phyloP scores from a whole-genome alignment of 805 yeast genomes.

The Barnettozyma botsteinii region DNA sequence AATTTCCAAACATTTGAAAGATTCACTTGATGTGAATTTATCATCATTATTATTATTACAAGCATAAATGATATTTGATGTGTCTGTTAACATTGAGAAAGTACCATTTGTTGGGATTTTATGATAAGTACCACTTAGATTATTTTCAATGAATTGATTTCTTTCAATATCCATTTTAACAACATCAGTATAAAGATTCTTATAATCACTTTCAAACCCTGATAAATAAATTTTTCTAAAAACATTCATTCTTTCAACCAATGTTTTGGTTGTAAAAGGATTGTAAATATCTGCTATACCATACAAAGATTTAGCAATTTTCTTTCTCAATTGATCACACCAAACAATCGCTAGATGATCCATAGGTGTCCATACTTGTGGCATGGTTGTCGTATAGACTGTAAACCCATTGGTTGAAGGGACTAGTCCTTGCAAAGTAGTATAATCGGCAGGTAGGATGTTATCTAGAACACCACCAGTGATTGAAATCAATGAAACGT shows the following conservation, averaged over 20 bases:
- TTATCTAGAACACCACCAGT: constrained; percentile 84
- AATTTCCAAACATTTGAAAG: constrained; percentile 3
- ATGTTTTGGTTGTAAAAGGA: constrained; percentile 44
- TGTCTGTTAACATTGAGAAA: constrained; percentile 2
- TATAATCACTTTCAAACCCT: constrained; percentile 47
- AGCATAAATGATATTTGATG: constrained; percentile 21
- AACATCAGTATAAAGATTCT: constrained; percentile 21
- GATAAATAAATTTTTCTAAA: constrained; percentile 43
- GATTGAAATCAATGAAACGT: constrained; percentile 72
- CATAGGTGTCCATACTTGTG: constrained; percentile 87
- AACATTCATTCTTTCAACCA: constrained; percentile 51
- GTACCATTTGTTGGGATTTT: constrained; percentile 1
- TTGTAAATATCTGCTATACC: constrained; percentile 48
- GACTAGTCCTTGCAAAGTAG: constrained; percentile 62
- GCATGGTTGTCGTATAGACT: constrained; percentile 79
- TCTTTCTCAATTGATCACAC: constrained; percentile 82
- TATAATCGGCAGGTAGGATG: constrained; percentile 85
- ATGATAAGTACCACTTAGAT: constrained; percentile 1
- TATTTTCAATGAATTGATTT: not conserved
- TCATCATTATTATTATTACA: constrained; percentile 17
- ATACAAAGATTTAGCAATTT: constrained; percentile 52
- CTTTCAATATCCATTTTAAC: not conserved
- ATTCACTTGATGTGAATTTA: constrained; percentile 47
- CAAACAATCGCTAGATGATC: constrained; percentile 95
- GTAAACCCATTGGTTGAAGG: constrained; percentile 78